Conservation (phyloP, 352 stramenopile genomes). For the Phytophthora palmivora region DNA sequence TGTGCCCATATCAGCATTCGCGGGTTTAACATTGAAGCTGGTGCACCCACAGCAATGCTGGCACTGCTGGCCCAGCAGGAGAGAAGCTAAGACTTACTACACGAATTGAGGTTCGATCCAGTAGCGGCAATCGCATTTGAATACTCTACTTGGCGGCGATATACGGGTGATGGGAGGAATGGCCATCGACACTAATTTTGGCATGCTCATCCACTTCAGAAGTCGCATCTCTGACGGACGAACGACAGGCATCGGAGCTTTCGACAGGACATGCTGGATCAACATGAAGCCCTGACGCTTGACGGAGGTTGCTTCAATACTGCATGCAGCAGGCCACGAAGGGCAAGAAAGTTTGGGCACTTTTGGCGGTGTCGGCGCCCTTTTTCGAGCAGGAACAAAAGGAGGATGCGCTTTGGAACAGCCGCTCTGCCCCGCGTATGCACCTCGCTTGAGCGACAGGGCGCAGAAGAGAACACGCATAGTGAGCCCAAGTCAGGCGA, state of each 20-base stretch:
- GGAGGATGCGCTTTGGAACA: conserved; percentile 27
- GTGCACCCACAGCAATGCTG: too few relatives aligned
- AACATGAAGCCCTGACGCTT: too few relatives aligned
- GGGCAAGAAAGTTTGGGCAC: neutral
- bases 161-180: conserved; percentile 10
- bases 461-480: conserved; percentile 14
- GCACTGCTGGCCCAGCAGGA: too few relatives aligned
- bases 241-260: too few relatives aligned
- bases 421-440: conserved; percentile 10
- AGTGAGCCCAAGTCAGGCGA: conserved; percentile 16
- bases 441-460: conserved; percentile 23
- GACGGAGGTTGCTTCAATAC: too few relatives aligned
- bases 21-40: conserved; percentile 9
- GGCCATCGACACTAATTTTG: conserved; percentile 14
- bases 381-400: conserved; percentile 35
- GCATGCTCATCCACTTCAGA: conserved; percentile 32
- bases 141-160: neutral
- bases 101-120: too few relatives aligned
- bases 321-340: too few relatives aligned
- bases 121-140: too few relatives aligned
- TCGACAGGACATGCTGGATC: too few relatives aligned
- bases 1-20: conserved; percentile 15
- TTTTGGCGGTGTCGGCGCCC: conserved; percentile 16
- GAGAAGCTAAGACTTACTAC: too few relatives aligned
- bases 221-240: conserved; percentile 21